phyloP scores from a whole-genome alignment of 108 stramenopile genomes.

The Conticribra weissflogii region DNA sequence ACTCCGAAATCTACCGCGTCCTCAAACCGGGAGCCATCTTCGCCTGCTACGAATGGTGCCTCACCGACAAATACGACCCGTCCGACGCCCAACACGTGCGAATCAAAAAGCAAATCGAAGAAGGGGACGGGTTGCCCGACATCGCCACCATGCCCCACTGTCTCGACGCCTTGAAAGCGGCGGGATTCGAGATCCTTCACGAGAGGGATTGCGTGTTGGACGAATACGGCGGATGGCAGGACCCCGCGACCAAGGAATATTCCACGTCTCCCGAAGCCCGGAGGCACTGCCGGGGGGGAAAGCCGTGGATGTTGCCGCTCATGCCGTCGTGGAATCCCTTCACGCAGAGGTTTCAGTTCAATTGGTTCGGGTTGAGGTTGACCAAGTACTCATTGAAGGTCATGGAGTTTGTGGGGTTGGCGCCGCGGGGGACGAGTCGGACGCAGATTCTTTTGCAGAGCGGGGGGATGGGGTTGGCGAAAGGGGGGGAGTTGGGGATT shows the following conservation, averaged over 20 bases:
- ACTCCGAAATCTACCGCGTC: constrained; percentile 78
- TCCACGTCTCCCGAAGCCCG: constrained; percentile 35
- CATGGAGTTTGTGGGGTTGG: constrained; percentile 71
- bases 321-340: constrained; percentile 86
- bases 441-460: constrained; percentile 88
- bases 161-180: constrained; percentile 65
- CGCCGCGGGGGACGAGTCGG: constrained; percentile 83
- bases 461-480: constrained; percentile 78
- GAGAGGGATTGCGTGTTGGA: constrained; percentile 74
- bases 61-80: constrained; percentile 86
- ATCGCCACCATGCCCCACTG: constrained; percentile 66
- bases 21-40: constrained; percentile 86
- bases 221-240: constrained; percentile 49
- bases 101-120: constrained; percentile 90
- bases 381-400: constrained; percentile 67
- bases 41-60: constrained; percentile 92
- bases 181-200: constrained; percentile 83
- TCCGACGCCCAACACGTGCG: constrained; percentile 62
- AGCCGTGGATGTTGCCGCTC: constrained; percentile 69
- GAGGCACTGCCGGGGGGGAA: constrained; percentile 27
- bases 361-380: constrained; percentile 70
- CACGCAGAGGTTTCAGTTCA: constrained; percentile 91
- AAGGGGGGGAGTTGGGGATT: constrained; percentile 69
- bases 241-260: constrained; percentile 27
- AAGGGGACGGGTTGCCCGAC: constrained; percentile 91